Base-by-base conservation (phyloP, 805 yeast genomes). In the Zygoascus bituminiphila region DNA sequence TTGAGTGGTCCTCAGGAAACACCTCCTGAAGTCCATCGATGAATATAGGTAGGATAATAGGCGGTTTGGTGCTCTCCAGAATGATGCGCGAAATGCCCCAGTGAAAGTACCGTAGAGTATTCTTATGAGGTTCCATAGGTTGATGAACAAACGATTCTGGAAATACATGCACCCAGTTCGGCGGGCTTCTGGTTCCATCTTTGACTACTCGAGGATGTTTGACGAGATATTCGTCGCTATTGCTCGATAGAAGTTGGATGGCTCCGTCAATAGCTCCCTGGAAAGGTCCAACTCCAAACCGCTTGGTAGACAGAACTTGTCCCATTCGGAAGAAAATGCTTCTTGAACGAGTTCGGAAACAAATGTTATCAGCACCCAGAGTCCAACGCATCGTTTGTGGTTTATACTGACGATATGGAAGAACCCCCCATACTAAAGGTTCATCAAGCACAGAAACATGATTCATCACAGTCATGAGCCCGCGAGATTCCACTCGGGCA, bases 91-190 rank as follows among this genome's bases (percentile, higher is more conserved):
- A 78, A 1, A 88, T 81, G 0, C 98, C 98, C 98, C 98, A 91
- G 61, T 86, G 83, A 72, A 93, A 91, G 65, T 86, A 91, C 53
- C 96, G 72, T 93, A 93, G 86, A 2, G 97, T 88, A 55, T 87
- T 84, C 44, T 76, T 72, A 61, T 78, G 80, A 0, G 96, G 96
- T 31, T 82, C 81, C 44, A 86, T 63, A 2, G 69, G 66, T 63
- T 93, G 98, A 46, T 91, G 76, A 4, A 91, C 98, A 62, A 82
- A 87, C 0, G 95, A 96, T 64, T 91, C 98, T 0, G 98, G 98
- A 65, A 87, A 91, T 3, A 88, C 79, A 62, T 91, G 98, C 50
- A 93, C 78, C 98, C 98, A 91, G 17, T 55, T 48, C 9, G 44
- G 35, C 26, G 33, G 65, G 36, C 33, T 43, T 31, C 29, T 29